Evolutionary conservation across 2,329 filamentous ascomycete genomes (phyloP), one percentile per base, ranked within the genome.

Genomic region (Curvularia hawaiiensis): DNA sequence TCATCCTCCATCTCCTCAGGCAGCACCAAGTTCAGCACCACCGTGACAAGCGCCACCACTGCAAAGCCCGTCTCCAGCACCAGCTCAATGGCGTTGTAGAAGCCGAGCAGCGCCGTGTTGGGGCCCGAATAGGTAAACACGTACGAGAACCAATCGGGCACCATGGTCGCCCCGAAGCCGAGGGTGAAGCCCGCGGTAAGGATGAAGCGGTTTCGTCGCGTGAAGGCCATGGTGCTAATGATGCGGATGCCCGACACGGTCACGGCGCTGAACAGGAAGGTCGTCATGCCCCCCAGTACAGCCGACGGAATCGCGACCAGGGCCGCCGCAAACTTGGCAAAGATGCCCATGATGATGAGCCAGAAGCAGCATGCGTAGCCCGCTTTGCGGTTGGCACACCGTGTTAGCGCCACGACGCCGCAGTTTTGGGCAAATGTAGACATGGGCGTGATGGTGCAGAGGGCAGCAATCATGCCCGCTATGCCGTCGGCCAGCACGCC

Each of bases 381-480:
- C 5, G 90, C 91, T 46, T 87, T 89, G 52, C 91, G 85, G 74
- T 92, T 94, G 1, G 91, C 91, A 73, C 90, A 94, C 16, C 90
- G 84, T 0, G 91, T 95, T 44, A 95, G 81, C 0, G 90, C 89
- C 59, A 95, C 93, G 0, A 65, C 61, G 8, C 62, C 62, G 24
- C 62, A 63, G 58, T 64, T 62, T 38, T 63, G 60, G 0, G 60
- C 60, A 28, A 61, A 62, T 0, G 88, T 89, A 1, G 86, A 88
- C 85, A 93, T 90, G 30, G 90, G 90, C 0, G 90, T 90, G 64
- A 91, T 90, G 47, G 90, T 94, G 79, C 88, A 90, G 31, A 95
- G 83, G 0, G 87, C 89, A 16, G 90, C 89, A 16, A 94, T 79
- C 62, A 92, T 79, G 35, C 90, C 90, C 67, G 91, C 91, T 50